Base-by-base conservation (phyloP, 208 protist genomes). In the Angomonas deanei region DNA sequence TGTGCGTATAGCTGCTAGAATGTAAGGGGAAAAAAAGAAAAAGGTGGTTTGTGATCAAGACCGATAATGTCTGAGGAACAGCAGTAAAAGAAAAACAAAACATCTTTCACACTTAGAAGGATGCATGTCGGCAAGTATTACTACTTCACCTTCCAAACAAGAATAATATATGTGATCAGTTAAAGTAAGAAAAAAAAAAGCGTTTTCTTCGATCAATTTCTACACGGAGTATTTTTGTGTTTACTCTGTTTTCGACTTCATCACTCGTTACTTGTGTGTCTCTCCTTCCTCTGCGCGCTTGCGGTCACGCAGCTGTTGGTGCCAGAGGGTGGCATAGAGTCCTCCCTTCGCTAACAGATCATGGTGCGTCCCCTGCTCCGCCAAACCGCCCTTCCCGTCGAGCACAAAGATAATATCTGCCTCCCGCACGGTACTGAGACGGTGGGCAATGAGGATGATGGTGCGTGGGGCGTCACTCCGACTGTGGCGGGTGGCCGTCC, bases 361-460 rank as follows among this genome's bases (percentile, higher is more conserved):
- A 1, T 72, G 54, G 75, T 97, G 94, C 0, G 75, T 84, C 26
- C 96, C 94, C 39, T 82, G 70, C 77, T 97, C 93, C 57, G 78
- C 81, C 32, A 97, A 42, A 2, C 77, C 70, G 26, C 96, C 94
- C 64, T 90, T 85, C 31, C 86, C 80, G 19, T 96, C 76, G 6
- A 98, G 70, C 26, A 98, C 96, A 72, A 97, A 94, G 57, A 98
- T 97, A 31, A 92, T 91, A 59, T 97, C 92, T 24, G 91, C 93
- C 53, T 93, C 73, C 71, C 82, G 85, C 11, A 98, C 76, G 0
- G 93, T 98, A 11, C 78, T 91, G 13, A 98, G 76, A 53, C 93
- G 86, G 52, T 98, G 96, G 19, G 96, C 96, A 71, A 98, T 96
- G 30, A 98, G 82, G 33, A 98, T 80, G 11, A 93, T 90, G 15